A percentile compares a stretch with the other conserved stretches of the same genome.
phyloP scores from a whole-genome alignment of 2,329 filamentous ascomycete genomes.

The Penicillium freii region DNA sequence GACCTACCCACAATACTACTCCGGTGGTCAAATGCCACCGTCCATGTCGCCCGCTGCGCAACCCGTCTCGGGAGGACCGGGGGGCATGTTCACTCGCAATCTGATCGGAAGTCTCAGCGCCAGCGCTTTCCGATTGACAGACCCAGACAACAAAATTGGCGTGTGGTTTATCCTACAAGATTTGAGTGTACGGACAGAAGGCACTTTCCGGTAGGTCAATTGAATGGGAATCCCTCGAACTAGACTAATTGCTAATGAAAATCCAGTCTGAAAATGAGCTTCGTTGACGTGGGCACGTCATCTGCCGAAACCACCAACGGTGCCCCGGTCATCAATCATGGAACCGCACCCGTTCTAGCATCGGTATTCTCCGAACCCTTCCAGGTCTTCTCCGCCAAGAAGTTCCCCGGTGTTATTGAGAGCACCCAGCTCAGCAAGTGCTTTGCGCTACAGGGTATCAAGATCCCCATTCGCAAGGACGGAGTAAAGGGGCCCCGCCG shows the following conservation, averaged over 20 bases:
- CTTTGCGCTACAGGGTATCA: slow-evolving; percentile 91
- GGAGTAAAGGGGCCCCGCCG: slow-evolving; percentile 51
- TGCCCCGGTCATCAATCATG: slow-evolving; percentile 62
- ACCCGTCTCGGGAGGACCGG: slow-evolving; percentile 50
- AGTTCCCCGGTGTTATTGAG: slow-evolving; percentile 96
- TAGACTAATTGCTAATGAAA: background rate
- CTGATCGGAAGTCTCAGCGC: slow-evolving; percentile 89
- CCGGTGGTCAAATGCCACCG: slow-evolving; percentile 34
- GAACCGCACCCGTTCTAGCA: slow-evolving; percentile 76
- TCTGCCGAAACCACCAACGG: slow-evolving; percentile 40
- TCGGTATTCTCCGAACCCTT: slow-evolving; percentile 85
- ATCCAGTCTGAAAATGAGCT: slow-evolving; percentile 64
- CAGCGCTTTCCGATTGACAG: slow-evolving; percentile 79
- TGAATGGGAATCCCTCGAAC: background rate
- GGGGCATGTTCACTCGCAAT: slow-evolving; percentile 90
- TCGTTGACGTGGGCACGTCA: slow-evolving; percentile 74
- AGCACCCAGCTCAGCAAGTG: slow-evolving; percentile 87
- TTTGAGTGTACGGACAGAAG: slow-evolving; percentile 89
- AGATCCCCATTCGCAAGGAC: slow-evolving; percentile 94
- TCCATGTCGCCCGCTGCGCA: slow-evolving; percentile 39
- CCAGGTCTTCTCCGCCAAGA: slow-evolving; percentile 94
- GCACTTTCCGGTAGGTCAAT: slow-evolving; percentile 71
- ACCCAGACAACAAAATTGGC: slow-evolving; percentile 75
- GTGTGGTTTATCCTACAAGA: slow-evolving; percentile 98
- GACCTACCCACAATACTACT: slow-evolving; percentile 33